phyloP scores from a whole-genome alignment of 179 eudicot species.

The Gypsophila paniculata region DNA sequence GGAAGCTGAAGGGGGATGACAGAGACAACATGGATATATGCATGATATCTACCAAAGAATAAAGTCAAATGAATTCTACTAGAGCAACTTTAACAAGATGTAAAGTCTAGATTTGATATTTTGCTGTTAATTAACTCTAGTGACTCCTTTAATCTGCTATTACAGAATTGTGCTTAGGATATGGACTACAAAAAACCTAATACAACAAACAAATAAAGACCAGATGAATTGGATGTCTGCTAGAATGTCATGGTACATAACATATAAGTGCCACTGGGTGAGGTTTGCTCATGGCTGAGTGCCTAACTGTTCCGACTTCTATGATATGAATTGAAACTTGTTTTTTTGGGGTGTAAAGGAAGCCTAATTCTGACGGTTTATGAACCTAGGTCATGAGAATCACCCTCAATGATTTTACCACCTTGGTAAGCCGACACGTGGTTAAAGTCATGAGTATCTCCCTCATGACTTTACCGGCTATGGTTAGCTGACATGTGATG shows the following conservation, averaged over 20 bases:
- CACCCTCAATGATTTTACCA: background rate
- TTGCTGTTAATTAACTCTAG: slow-evolving; percentile 4
- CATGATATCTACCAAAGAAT: background rate
- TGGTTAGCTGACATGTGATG: too few species aligned
- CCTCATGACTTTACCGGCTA: too few species aligned
- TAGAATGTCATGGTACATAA: slow-evolving; percentile 1
- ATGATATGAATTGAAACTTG: background rate
- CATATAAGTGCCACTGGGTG: background rate
- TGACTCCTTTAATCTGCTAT: background rate
- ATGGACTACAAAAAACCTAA: background rate
- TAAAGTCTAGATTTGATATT: slow-evolving; percentile 9
- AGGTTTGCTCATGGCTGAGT: background rate
- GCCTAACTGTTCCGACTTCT: background rate
- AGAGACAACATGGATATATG: background rate
- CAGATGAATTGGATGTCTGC: background rate
- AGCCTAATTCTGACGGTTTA: background rate
- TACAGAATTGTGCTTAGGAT: slow-evolving; percentile 14
- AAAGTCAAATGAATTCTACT: slow-evolving; percentile 13
- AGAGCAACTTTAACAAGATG: background rate
- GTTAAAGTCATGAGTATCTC: too few species aligned
- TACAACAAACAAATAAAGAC: slow-evolving; percentile 9
- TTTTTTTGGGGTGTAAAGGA: background rate
- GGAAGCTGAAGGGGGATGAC: slow-evolving; percentile 15
- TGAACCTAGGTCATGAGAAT: background rate
- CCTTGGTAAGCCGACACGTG: background rate